Conservation (phyloP, 176 grass and related monocot genomes). For the Triticum urartu region DNA sequence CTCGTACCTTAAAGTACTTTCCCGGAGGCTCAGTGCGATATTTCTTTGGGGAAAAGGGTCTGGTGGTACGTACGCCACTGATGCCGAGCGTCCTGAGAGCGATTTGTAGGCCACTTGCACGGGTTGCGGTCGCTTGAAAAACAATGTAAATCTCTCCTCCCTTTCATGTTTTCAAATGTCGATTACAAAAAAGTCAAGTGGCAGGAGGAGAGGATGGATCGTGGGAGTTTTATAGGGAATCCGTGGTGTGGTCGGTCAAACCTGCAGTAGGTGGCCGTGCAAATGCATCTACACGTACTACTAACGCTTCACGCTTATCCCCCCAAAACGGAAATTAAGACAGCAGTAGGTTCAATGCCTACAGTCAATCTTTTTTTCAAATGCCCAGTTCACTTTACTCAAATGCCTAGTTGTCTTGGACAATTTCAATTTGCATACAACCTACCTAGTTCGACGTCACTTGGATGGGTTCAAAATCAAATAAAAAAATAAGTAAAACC, state of each 20-base stretch:
- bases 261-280: not conserved
- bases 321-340: not conserved
- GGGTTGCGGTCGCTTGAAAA: not conserved
- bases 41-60: not conserved
- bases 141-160: not conserved
- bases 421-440: not conserved
- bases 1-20: slow-evolving; percentile 10
- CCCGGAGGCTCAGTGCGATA: not conserved
- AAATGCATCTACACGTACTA: not conserved
- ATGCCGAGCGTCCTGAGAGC: not conserved
- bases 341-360: too few relatives aligned
- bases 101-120: not conserved
- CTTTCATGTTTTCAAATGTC: not conserved
- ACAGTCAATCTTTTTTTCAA: not conserved
- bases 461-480: not conserved
- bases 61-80: not conserved
- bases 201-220: slow-evolving; percentile 6
- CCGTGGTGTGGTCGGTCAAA: not conserved
- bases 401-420: not conserved
- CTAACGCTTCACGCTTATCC: not conserved
- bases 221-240: not conserved
- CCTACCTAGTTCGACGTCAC: not conserved
- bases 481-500: too few relatives aligned
- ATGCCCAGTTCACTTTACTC: not conserved
- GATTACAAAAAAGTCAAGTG: not conserved